Evolutionary conservation across 2,329 filamentous ascomycete species (phyloP).

Genomic region (Myriosclerotinia duriaeana): DNA sequence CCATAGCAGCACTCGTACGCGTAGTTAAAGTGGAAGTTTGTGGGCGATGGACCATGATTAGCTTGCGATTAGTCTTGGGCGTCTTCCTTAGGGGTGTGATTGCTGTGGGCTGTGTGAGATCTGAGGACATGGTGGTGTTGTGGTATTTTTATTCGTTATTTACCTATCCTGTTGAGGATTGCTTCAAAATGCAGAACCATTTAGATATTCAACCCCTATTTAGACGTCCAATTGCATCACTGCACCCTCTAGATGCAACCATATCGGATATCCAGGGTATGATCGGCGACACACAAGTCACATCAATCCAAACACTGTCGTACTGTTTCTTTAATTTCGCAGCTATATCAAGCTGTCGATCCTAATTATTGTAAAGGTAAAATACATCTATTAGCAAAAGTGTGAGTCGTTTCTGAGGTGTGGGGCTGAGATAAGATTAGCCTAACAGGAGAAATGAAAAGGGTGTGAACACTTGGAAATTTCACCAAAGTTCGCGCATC

Average conservation of each 20-base stretch:
- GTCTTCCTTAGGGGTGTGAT: no score
- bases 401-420: conserved; percentile 8
- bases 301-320: not conserved
- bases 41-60: no score
- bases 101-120: no score
- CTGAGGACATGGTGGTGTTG: no score
- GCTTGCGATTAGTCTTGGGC: no score
- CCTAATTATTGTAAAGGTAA: not conserved
- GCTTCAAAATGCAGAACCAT: not conserved
- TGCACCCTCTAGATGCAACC: not conserved
- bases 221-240: not conserved
- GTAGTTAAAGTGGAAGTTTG: no score
- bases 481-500: not conserved
- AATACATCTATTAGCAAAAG: not conserved
- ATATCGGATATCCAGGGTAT: not conserved
- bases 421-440: conserved; percentile 23
- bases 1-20: no score
- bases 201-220: not conserved
- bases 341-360: not conserved
- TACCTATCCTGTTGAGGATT: no score
- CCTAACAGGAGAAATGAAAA: conserved; percentile 11
- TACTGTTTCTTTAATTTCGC: not conserved
- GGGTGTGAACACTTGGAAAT: conserved; percentile 10
- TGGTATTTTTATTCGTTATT: no score
- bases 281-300: not conserved